Conservation (phyloP, 768 basidiomycete genomes). For the Sarcomyxa edulis region DNA sequence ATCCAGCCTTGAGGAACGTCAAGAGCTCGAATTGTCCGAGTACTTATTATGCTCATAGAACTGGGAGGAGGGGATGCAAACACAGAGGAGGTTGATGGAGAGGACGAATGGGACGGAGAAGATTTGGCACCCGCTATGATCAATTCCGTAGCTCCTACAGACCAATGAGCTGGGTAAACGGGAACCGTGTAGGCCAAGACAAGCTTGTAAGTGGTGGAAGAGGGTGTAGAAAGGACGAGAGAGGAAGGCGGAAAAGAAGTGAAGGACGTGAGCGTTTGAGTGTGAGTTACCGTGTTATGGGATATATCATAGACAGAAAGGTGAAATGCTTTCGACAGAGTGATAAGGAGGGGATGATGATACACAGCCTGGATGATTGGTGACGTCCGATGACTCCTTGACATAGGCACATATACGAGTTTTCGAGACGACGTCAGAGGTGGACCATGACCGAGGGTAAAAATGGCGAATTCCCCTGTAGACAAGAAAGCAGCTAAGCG, state of each 20-base stretch:
- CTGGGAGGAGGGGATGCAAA: slow-evolving; percentile 9
- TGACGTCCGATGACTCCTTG: slow-evolving; percentile 31
- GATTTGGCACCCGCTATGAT: slow-evolving; percentile 43
- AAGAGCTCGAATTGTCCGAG: slow-evolving; percentile 62
- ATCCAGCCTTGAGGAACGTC: slow-evolving; percentile 73
- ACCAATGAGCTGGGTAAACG: slow-evolving; percentile 80
- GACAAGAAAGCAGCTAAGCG: slow-evolving; percentile 60
- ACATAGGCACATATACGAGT: slow-evolving; percentile 43
- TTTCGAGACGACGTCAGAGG: slow-evolving; percentile 37
- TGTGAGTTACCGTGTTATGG: slow-evolving; percentile 41
- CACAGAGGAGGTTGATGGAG: slow-evolving; percentile 8
- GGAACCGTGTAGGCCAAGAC: slow-evolving; percentile 71
- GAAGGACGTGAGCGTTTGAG: slow-evolving; percentile 70
- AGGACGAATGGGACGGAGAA: slow-evolving; percentile 13
- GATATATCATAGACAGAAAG: slow-evolving; percentile 73
- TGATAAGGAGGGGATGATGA: slow-evolving; percentile 72
- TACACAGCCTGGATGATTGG: slow-evolving; percentile 65
- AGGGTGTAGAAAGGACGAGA: slow-evolving; percentile 66
- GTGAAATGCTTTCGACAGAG: slow-evolving; percentile 61
- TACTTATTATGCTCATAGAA: slow-evolving; percentile 46
- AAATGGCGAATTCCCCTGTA: slow-evolving; percentile 63
- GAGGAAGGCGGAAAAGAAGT: slow-evolving; percentile 78
- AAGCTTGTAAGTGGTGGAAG: slow-evolving; percentile 59
- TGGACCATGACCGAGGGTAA: slow-evolving; percentile 43
- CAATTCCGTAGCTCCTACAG: slow-evolving; percentile 71